A percentile compares a stretch with the other conserved stretches of the same genome.
Evolutionary conservation across 2,329 filamentous ascomycete genomes (phyloP).

Genomic region (Penicillium brevicompactum): DNA sequence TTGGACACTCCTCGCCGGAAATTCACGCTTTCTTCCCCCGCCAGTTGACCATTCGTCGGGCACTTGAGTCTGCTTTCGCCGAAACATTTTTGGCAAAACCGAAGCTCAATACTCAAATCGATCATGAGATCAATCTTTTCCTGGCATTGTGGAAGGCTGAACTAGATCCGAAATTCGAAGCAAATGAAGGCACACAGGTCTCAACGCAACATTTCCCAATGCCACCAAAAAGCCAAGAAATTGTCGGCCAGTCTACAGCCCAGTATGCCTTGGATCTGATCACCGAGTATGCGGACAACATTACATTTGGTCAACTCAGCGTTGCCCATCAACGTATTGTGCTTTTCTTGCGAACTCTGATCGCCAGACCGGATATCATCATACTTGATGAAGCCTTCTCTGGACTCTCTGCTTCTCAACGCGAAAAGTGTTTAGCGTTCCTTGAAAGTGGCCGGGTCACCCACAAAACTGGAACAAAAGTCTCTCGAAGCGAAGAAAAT

Average conservation of each 20-base stretch:
- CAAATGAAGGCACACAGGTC: constrained; percentile 10
- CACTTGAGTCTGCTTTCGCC: constrained; percentile 85
- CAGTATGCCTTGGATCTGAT: no score
- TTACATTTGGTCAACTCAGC: constrained; percentile 68
- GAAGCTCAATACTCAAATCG: constrained; percentile 60
- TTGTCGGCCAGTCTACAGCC: no score
- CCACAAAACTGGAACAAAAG: not conserved
- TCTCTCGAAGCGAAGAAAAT: no score
- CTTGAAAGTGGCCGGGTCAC: constrained; percentile 64
- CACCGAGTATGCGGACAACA: constrained; percentile 70
- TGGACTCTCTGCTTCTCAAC: constrained; percentile 76
- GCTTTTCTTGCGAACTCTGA: constrained; percentile 78
- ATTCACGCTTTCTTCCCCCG: constrained; percentile 92
- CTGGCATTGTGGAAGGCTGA: constrained; percentile 78
- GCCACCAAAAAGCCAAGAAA: not conserved
- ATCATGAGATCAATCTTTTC: constrained; percentile 65
- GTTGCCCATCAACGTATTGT: constrained; percentile 70
- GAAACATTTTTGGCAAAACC: constrained; percentile 80
- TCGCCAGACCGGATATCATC: constrained; percentile 79
- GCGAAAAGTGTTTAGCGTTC: constrained; percentile 86
- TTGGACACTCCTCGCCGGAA: constrained; percentile 92
- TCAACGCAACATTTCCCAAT: constrained; percentile 26
- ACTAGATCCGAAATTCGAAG: constrained; percentile 59
- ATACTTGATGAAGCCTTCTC: constrained; percentile 88
- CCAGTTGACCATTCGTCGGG: constrained; percentile 69